These are phyloP conservation scores for Plectranthus barbatus DNA, from an alignment of 257 asterid species.

Conservation along the genomic window DNA sequence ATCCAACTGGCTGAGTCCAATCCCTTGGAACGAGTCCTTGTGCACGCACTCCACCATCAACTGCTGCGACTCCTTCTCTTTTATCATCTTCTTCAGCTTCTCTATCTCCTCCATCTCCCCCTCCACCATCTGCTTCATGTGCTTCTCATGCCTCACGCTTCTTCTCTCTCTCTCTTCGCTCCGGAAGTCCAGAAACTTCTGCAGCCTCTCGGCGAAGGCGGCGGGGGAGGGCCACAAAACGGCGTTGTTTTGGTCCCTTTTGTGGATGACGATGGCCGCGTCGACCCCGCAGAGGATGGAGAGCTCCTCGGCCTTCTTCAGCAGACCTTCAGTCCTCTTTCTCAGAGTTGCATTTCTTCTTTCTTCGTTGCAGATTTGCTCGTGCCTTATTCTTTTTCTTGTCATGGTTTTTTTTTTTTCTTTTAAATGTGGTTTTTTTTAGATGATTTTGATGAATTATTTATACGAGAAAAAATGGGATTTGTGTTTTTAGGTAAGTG, in stretches of 20 bases:
- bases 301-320: conserved; percentile 21
- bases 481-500: no score
- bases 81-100: background rate
- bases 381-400: conserved; percentile 15
- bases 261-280: conserved; percentile 3
- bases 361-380: background rate
- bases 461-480: no score
- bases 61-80: background rate
- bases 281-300: conserved; percentile 19
- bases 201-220: background rate
- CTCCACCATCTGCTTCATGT: background rate
- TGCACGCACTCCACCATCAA: background rate
- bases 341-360: conserved; percentile 10
- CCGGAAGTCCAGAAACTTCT: background rate
- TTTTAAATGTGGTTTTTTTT: no score
- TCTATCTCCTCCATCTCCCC: background rate
- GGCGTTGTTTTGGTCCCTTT: background rate
- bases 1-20: conserved; percentile 2
- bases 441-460: no score
- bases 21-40: background rate
- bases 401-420: conserved; percentile 5
- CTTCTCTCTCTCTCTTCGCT: conserved; percentile 8
- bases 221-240: conserved; percentile 12
- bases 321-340: conserved; percentile 7
- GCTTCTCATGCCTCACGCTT: background rate